Evolutionary conservation across 805 yeast species (phyloP), one percentile per base, ranked within the genome.

Genomic region (Wickerhamomyces bisporus): DNA sequence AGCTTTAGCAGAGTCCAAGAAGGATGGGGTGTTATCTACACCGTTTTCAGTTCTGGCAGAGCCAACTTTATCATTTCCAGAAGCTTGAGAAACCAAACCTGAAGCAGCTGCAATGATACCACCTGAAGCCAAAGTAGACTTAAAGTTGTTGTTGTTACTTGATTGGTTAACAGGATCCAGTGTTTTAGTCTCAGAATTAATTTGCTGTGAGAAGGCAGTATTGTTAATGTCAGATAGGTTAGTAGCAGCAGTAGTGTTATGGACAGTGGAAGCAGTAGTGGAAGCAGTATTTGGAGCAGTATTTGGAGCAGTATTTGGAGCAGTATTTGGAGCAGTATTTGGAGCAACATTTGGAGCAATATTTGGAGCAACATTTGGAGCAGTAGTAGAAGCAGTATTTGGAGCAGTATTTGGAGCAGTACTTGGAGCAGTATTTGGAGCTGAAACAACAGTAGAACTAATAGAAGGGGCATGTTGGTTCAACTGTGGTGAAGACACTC

Each of bases 1-100:
- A 2, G 5, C 31, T 35, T 44, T 44, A n/a, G 46, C 41, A 2
- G 21, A 18, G 23, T 42, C 41, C 19, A 39, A 6, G 21, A 26
- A 35, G 6, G 28, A 26, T 26, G 28, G n/a, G 8, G 28, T 14
- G 19, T 6, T n/a, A 15, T 6, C 30, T 6, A 5, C 14, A 14
- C n/a, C 30, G 17, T 24, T 16, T 13, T 38, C 28, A 15, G 18
- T 5, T 21, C 25, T 21, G 26, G 21, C 15, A 27, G 34, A 27
- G 9, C 21, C 34, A 2, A 14, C 19, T 12, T 30, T 5, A 15
- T 26, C 32, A 12, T 26, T 14, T 14, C 23, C 18, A 16, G 30
- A n/a, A 12, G 32, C 28, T 16, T 41, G 26, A n/a, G 34, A 24
- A 13, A 27, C 34, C 12, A 26, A 19, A 14, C 27, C 35, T 30